Conservation (phyloP, 1,284 basidiomycete species). For the Austroboletus niveus region DNA sequence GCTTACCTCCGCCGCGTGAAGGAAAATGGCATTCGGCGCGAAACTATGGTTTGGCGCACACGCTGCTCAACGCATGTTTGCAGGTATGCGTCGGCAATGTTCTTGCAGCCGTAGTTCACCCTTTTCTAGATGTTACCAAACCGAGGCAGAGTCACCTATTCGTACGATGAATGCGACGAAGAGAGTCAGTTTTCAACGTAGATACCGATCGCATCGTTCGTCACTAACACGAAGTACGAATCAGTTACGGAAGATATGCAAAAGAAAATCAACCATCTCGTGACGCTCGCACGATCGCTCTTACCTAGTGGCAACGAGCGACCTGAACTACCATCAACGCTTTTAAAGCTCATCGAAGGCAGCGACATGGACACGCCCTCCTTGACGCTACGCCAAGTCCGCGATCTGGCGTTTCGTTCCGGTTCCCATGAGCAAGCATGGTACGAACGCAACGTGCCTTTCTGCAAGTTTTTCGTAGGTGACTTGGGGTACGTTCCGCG, state of each 20-base stretch:
- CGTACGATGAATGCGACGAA: slow-evolving; percentile 16
- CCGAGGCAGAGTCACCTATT: slow-evolving; percentile 23
- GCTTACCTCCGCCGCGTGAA: slow-evolving; percentile 44
- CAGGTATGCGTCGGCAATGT: slow-evolving; percentile 27
- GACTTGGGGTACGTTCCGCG: slow-evolving; percentile 46
- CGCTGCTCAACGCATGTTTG: slow-evolving; percentile 38
- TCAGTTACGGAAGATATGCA: slow-evolving; percentile 30
- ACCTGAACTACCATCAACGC: slow-evolving; percentile 30
- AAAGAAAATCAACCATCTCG: slow-evolving; percentile 38
- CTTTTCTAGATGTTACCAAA: slow-evolving; percentile 38
- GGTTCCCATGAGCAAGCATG: slow-evolving; percentile 42
- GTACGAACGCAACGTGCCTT: slow-evolving; percentile 38
- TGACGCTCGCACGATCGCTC: slow-evolving; percentile 38
- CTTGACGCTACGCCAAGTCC: slow-evolving; percentile 39
- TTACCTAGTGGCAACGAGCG: slow-evolving; percentile 36
- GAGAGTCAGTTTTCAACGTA: slow-evolving; percentile 14
- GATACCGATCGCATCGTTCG: not conserved
- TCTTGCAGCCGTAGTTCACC: not conserved
- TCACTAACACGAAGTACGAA: slow-evolving; percentile 6
- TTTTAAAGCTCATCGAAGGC: slow-evolving; percentile 35
- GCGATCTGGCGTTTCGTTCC: slow-evolving; percentile 37
- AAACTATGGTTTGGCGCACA: slow-evolving; percentile 46
- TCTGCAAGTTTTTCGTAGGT: slow-evolving; percentile 41
- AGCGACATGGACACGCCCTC: slow-evolving; percentile 29
- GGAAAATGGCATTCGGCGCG: slow-evolving; percentile 38